Percentiles rank a stretch among this genome's conserved stretches.
These are phyloP conservation scores for Penicillium sclerotigenum DNA, from an alignment of 2,329 filamentous ascomycete genomes.

Conservation along the genomic window DNA sequence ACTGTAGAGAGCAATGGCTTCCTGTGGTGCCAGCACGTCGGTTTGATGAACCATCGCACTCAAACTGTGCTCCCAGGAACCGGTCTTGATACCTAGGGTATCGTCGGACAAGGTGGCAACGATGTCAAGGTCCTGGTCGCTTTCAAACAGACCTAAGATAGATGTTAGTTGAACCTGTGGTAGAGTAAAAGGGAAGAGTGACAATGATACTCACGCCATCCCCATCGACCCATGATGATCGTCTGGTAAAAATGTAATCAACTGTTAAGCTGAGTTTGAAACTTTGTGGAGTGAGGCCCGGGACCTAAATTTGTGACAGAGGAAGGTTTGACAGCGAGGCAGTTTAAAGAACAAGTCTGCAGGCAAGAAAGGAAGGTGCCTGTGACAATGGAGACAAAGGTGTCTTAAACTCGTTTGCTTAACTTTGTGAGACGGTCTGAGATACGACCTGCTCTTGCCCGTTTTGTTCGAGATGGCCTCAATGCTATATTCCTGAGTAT, in stretches of 20 bases:
- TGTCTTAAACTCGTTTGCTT: not conserved
- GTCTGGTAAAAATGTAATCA: too few species aligned
- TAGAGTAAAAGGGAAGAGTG: not conserved
- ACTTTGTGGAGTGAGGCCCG: not conserved
- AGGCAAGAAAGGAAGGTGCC: not conserved
- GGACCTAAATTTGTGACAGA: not conserved
- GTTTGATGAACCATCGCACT: not conserved
- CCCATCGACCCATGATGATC: conserved; percentile 1
- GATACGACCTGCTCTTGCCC: not conserved
- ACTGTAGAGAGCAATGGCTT: not conserved
- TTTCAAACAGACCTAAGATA: not conserved
- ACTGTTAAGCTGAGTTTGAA: not conserved
- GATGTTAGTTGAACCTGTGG: not conserved
- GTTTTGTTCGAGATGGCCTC: not conserved
- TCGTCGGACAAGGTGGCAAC: not conserved
- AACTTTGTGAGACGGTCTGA: not conserved
- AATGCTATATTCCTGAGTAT: not conserved
- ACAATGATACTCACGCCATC: not conserved
- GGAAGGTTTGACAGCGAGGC: not conserved
- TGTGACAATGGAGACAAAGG: not conserved
- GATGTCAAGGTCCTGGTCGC: not conserved
- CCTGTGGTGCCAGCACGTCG: not conserved
- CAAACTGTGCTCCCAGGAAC: not conserved
- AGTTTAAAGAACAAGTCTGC: not conserved
- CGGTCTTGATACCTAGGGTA: not conserved